A percentile compares a stretch with the other conserved stretches of the same genome.
These are phyloP conservation scores for Plasmodium inui DNA, from an alignment of 169 alveolate genomes.

Conservation along the genomic window DNA sequence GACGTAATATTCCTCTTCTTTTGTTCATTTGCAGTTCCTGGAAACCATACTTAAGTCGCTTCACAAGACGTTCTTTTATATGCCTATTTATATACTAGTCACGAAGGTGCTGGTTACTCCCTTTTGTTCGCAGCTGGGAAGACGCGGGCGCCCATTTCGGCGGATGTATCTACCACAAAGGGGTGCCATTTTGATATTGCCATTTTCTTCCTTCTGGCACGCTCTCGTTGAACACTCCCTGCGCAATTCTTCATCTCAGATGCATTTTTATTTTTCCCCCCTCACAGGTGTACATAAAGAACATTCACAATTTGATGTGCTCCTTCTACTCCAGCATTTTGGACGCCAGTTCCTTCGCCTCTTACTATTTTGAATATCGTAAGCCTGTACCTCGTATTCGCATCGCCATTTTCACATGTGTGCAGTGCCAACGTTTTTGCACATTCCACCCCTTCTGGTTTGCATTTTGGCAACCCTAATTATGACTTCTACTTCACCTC, in stretches of 20 bases:
- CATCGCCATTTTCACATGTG: background rate
- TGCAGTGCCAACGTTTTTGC: background rate
- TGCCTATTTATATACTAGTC: slow-evolving; percentile 69
- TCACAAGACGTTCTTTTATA: slow-evolving; percentile 69
- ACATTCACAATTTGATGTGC: slow-evolving; percentile 74
- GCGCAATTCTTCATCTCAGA: background rate
- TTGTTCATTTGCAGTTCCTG: slow-evolving; percentile 52
- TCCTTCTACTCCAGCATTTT: slow-evolving; percentile 74
- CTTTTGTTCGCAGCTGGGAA: background rate
- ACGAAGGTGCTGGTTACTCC: slow-evolving; percentile 48
- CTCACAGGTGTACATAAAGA: slow-evolving; percentile 66
- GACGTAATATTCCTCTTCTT: background rate
- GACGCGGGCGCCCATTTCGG: background rate
- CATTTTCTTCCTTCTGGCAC: background rate
- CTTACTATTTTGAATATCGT: slow-evolving; percentile 74
- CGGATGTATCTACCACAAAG: background rate
- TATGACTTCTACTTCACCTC: background rate
- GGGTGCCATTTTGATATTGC: background rate
- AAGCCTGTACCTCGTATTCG: background rate
- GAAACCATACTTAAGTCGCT: slow-evolving; percentile 66
- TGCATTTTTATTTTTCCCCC: slow-evolving; percentile 1
- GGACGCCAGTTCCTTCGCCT: slow-evolving; percentile 73
- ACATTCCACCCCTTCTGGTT: background rate
- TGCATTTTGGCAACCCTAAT: background rate
- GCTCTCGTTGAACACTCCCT: background rate